Base-by-base conservation (phyloP, 805 yeast genomes). In the Myxozyma kluyveri region DNA sequence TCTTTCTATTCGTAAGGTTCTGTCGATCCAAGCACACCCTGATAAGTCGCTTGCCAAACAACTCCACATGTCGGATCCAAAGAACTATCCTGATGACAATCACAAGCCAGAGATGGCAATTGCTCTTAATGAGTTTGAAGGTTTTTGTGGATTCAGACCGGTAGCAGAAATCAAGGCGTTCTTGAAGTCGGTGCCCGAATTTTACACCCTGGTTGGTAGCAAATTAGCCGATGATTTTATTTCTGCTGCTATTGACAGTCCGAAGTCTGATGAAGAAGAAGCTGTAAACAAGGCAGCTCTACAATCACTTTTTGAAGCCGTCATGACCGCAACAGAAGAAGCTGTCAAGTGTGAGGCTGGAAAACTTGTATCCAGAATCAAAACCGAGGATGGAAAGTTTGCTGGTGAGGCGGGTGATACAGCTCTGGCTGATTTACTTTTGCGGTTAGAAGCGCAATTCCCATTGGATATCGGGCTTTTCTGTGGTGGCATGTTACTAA, bases 101-200 rank as follows among this genome's bases (percentile, higher is more conserved):
- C 99, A 93, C 73, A 93, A 93, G 75, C 99, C 99, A n/a, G 99
- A 93, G 71, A 93, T 93, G 99, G 98, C 99, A 45, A 81, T 93
- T 65, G 99, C 99, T 6, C 83, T 93, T 48, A 90, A 98, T 21
- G 87, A 81, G 55, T 93, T 93, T 64, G 98, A 93, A 74, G 98
- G 97, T 0, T 91, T 93, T 72, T 93, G 99, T 72, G 99, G 99
- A 0, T 93, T 93, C 75, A 84, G 93, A 67, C 99, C 99, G 19
- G 78, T 90, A 64, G 77, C 75, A 32, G 85, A 89, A 71, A 78
- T 93, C 61, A 83, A 83, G 43, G 74, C 74, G 41, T 82, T 87
- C 57, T 76, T 93, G 63, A 66, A 75, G 52, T 78, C 79, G 12
- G 79, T 93, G 45, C 91, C 95, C 2, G 97, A 91, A 71, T 80